phyloP scores from a whole-genome alignment of 1,139 yeast genomes.

The Saccharomyces pastorianus region DNA sequence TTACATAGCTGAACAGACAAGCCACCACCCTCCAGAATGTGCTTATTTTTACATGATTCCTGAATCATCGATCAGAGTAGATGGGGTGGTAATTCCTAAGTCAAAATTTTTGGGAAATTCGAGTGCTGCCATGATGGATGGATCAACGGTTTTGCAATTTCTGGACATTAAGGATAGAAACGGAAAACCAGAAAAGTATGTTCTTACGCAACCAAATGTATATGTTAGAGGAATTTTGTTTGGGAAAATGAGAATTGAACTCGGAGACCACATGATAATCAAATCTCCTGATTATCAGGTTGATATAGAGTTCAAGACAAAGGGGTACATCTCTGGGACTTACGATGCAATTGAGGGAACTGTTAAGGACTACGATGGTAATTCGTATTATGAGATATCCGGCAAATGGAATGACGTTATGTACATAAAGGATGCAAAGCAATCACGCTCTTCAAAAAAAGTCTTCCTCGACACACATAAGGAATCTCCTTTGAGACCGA shows the following conservation, averaged over 20 bases:
- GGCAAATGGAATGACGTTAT: conserved; percentile 95
- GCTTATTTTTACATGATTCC: conserved; percentile 87
- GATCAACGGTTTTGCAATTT: conserved; percentile 65
- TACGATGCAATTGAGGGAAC: conserved; percentile 83
- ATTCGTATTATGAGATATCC: conserved; percentile 53
- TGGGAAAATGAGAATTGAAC: conserved; percentile 80
- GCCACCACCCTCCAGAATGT: conserved; percentile 98
- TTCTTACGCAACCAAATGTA: conserved; percentile 86
- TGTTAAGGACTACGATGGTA: conserved; percentile 47
- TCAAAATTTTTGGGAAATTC: conserved; percentile 89
- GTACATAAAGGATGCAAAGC: conserved; percentile 49
- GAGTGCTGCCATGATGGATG: conserved; percentile 96
- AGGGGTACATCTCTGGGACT: conserved; percentile 87
- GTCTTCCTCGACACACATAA: conserved; percentile 58
- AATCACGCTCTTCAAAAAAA: conserved; percentile 39
- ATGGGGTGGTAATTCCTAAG: conserved; percentile 80
- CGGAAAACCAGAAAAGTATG: conserved; percentile 56
- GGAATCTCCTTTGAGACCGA: conserved; percentile 49
- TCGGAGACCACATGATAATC: conserved; percentile 83
- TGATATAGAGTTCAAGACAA: conserved; percentile 87
- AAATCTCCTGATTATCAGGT: conserved; percentile 59
- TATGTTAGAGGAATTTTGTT: conserved; percentile 91
- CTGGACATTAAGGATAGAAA: conserved; percentile 45
- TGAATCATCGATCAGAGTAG: conserved; percentile 70
- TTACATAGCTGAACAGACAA: conserved; percentile 87